A percentile compares a stretch with the other conserved stretches of the same genome.
Conservation (phyloP, 1,139 yeast genomes). For the Zygoascus hellenicus region DNA sequence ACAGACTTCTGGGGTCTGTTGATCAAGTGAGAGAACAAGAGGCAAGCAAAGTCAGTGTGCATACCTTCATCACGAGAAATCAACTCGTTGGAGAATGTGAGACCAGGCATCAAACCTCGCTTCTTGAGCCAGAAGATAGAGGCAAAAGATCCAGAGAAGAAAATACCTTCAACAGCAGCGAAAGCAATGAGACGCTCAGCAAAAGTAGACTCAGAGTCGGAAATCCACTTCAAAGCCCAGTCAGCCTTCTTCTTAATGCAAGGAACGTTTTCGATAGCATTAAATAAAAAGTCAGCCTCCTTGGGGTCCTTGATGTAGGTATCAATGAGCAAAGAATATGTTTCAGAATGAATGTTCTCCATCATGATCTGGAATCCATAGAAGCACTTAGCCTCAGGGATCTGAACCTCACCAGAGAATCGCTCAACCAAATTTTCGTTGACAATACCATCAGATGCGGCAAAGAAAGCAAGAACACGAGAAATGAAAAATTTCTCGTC, state of each 20-base stretch:
- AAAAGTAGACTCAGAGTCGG: constrained; percentile 77
- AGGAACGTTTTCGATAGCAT: constrained; percentile 91
- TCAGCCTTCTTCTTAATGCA: constrained; percentile 94
- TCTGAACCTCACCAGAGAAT: constrained; percentile 93
- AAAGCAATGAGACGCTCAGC: constrained; percentile 96
- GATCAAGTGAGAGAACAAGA: constrained; percentile 85
- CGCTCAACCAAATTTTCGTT: constrained; percentile 96
- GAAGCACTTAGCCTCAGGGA: constrained; percentile 97
- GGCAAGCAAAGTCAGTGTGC: constrained; percentile 97
- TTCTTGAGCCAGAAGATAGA: constrained; percentile 97
- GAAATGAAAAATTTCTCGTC: constrained; percentile 89
- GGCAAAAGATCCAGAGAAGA: constrained; percentile 96
- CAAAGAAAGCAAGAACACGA: constrained; percentile 93
- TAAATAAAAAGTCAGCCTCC: constrained; percentile 81
- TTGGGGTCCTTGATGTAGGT: constrained; percentile 92
- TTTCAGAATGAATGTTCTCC: constrained; percentile 98
- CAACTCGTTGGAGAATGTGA: constrained; percentile 92
- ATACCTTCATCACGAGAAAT: constrained; percentile 98
- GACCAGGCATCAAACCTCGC: constrained; percentile 98
- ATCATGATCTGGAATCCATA: constrained; percentile 99
- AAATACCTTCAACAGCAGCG: constrained; percentile 98
- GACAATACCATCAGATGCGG: constrained; percentile 97
- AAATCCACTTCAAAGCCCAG: constrained; percentile 97
- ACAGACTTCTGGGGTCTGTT: constrained; percentile 77
- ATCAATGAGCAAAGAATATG: constrained; percentile 89